Conservation (phyloP, 192 early-diverging fungal genomes). For the Pilaira anomala region DNA sequence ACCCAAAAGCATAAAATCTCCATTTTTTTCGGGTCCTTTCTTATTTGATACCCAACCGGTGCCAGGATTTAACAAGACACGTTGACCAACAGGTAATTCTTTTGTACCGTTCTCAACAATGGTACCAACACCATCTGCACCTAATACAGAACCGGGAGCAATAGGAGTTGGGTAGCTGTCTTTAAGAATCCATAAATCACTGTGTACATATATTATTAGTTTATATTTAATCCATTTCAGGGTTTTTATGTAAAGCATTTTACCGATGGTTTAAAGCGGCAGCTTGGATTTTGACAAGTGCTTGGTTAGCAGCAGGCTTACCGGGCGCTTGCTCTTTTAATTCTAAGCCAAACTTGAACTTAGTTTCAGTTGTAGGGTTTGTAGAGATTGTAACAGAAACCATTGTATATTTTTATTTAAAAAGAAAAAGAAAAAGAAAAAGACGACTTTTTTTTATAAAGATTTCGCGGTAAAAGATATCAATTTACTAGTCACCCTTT, state of each 20-base stretch:
- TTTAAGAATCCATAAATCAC: constrained; percentile 32
- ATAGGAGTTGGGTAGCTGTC: constrained; percentile 26
- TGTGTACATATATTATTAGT: background rate
- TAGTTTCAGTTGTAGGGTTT: constrained; percentile 5
- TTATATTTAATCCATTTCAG: too few species aligned
- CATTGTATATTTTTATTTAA: background rate
- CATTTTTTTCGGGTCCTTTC: constrained; percentile 46
- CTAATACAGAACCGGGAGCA: constrained; percentile 18
- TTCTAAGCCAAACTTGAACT: constrained; percentile 16
- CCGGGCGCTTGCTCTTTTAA: background rate
- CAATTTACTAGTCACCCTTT: too few species aligned
- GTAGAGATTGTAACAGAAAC: constrained; percentile 11
- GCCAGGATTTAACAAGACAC: constrained; percentile 12
- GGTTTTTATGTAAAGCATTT: background rate
- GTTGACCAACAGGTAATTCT: constrained; percentile 1
- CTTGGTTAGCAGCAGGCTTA: constrained; percentile 3
- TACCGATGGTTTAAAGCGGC: constrained; percentile 25
- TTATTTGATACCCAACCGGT: constrained; percentile 49
- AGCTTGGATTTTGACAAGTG: constrained; percentile 19
- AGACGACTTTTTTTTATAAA: too few species aligned
- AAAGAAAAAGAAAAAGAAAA: background rate
- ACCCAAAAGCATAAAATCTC: constrained; percentile 40
- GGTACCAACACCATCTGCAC: constrained; percentile 27
- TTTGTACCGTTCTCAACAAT: constrained; percentile 15
- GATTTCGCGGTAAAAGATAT: too few species aligned